These are phyloP conservation scores for Candida wancherniae DNA, from an alignment of 805 yeast species.

Conservation along the genomic window DNA sequence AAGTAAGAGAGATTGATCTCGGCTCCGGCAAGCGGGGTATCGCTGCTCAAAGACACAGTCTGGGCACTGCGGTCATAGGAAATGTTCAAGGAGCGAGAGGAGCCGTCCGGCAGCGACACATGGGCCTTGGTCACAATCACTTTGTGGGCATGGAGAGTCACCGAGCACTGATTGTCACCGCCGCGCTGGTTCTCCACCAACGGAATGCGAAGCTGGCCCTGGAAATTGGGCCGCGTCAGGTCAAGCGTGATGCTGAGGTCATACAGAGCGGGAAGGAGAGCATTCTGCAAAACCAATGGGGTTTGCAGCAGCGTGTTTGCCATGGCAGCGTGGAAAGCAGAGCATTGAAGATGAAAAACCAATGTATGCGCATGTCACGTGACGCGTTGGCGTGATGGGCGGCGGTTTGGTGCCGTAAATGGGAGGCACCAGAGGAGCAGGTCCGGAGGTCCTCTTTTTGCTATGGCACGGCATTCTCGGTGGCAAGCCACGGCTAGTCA, in stretches of 20 bases:
- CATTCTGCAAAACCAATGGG: constrained; percentile 28
- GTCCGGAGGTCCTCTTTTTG: no score
- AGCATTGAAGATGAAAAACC: no score
- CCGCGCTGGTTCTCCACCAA: constrained; percentile 21
- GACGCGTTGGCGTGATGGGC: no score
- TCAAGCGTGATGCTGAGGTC: constrained; percentile 33
- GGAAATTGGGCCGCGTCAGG: constrained; percentile 45
- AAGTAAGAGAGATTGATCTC: constrained; percentile 33
- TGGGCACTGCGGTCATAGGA: constrained; percentile 39
- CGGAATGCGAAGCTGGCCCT: constrained; percentile 35
- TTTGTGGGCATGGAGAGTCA: constrained; percentile 39
- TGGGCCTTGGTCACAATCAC: constrained; percentile 35
- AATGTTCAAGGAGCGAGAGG: constrained; percentile 20
- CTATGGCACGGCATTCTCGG: no score
- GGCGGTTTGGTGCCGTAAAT: no score
- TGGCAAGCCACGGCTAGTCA: no score
- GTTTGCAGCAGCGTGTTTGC: no score
- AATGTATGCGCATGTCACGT: no score
- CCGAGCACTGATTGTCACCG: constrained; percentile 6
- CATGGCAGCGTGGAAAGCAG: no score
- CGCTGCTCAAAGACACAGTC: constrained; percentile 25
- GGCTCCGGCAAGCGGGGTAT: constrained; percentile 11
- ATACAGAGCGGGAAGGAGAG: constrained; percentile 36
- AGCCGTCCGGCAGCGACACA: constrained; percentile 13
- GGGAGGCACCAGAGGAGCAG: no score